A percentile compares a stretch with the other conserved stretches of the same genome.
phyloP scores from a whole-genome alignment of 257 asterid genomes.

The Primulina eburnea region DNA sequence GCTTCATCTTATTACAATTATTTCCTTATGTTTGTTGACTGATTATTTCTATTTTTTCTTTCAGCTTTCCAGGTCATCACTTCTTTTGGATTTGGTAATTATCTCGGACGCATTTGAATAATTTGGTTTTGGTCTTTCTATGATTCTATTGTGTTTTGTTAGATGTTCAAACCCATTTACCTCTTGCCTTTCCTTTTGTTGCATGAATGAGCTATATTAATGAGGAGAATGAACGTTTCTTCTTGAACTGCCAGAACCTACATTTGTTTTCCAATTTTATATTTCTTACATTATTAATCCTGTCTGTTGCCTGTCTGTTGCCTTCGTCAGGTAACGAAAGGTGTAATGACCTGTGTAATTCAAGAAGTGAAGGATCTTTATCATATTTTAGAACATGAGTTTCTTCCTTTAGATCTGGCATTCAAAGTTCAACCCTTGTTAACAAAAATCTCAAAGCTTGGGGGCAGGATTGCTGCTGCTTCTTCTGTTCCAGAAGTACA shows the following conservation, averaged over 20 bases:
- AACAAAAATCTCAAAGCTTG: constrained; percentile 67
- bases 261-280: background rate
- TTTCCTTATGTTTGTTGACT: constrained; percentile 12
- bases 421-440: constrained; percentile 67
- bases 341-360: constrained; percentile 80
- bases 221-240: background rate
- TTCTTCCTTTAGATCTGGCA: constrained; percentile 66
- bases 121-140: constrained; percentile 10
- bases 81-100: constrained; percentile 76
- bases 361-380: constrained; percentile 87
- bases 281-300: constrained; percentile 10
- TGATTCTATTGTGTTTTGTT: background rate
- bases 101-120: background rate
- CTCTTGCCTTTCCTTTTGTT: constrained; percentile 10
- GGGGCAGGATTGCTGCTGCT: constrained; percentile 72
- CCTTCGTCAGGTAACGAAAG: constrained; percentile 65
- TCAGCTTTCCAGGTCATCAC: constrained; percentile 88
- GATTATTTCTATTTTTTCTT: constrained; percentile 24
- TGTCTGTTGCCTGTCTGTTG: constrained; percentile 18
- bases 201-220: background rate
- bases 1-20: constrained; percentile 7
- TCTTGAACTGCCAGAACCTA: constrained; percentile 3
- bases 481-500: constrained; percentile 72
- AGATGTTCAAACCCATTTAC: background rate
- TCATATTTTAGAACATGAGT: constrained; percentile 67